Base-by-base conservation (phyloP, 805 yeast genomes). In the Yamadazyma tumulicola region DNA sequence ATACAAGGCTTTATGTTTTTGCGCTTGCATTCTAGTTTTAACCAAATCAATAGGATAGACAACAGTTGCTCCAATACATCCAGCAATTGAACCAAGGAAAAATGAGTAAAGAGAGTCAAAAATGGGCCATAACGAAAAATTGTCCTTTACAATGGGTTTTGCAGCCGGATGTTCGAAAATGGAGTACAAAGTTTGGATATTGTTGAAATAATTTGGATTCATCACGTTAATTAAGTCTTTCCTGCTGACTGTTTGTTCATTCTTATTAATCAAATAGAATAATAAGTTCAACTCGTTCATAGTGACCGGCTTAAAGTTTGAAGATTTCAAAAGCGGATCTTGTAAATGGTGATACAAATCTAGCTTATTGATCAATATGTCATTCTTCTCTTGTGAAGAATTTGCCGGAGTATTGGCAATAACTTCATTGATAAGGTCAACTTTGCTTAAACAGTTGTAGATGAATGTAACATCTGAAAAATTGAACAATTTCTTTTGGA, bases 11-110 rank as follows among this genome's bases (percentile, higher is more conserved):
- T 75, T 69, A 41, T 78, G 77, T 46, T 87, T 77, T 66, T 91
- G 97, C 42, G 95, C 95, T 65, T 91, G 98, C 95, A 91, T 87
- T 59, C 97, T 78, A 4, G 98, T 91, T 65, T 91, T 91, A 45
- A 91, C 88, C 57, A 93, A 70, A 63, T 91, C 98, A 47, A 93
- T 93, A 20, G 98, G 98, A 58, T 91, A 91, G 28, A 91, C 98
- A 11, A 84, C 85, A 5, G 96, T 86, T n/a, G 98, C 97, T 43
- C 98, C 98, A 60, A 91, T 79, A 49, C 96, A 93, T 39, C 98
- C 98, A 20, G 98, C 97, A 32, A 89, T 73, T 3, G 97, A 87
- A 12, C 98, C 98, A 39, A 91, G 68, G 19, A 84, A 65, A 60
- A 91, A 91, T 39, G 94, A 87, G 62, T 89, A 86, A 37, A 81